Evolutionary conservation across 108 stramenopile species (phyloP), one percentile per base, ranked within the genome.

Genomic region (Cyclotella sp.): DNA sequence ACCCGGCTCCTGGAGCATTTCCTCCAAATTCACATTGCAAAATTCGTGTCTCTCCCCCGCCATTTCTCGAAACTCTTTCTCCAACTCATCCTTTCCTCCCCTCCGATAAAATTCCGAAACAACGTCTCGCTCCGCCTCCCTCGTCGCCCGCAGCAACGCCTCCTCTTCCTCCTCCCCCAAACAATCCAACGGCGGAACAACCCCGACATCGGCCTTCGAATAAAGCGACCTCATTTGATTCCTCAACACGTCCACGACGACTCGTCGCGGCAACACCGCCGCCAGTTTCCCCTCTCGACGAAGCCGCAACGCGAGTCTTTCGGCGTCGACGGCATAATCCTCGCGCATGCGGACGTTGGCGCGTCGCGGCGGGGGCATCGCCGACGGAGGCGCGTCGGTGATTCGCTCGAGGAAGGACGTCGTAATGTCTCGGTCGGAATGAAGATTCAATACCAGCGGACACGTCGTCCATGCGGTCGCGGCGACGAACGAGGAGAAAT

Each of bases 151-250:
- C 7, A 62, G 19, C 34, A 62, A 40, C 39, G 18, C 14, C n/a
- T 40, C 16, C 34, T 62, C 34, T 16, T 62, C 60, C 30, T 62
- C 34, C 7, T 13, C 5, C 3, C 30, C 39, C 34, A 62, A 62
- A 62, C 60, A 62, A 15, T 62, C 60, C 34, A 62, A 62, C 14
- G 60, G 60, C n/a, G 60, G 60, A 4, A 26, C 34, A 11, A 12
- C 1, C n/a, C n/a, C n/a, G n/a, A n/a, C n/a, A n/a, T n/a, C n/a
- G n/a, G 16, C 39, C 24, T 15, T 40, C 3, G 34, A 6, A 40
- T 62, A 62, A 27, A 62, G 16, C 19, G 3, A 18, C 1, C 7
- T 3, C 29, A 62, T 34, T 40, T 40, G 34, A 26, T 62, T 11
- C 10, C 39, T 29, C 1, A 62, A 1, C 6, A 62, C 60, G 18